Evolutionary conservation across 2,329 filamentous ascomycete species (phyloP), one percentile per base, ranked within the genome.

Genomic region (Aspergillus sp.): DNA sequence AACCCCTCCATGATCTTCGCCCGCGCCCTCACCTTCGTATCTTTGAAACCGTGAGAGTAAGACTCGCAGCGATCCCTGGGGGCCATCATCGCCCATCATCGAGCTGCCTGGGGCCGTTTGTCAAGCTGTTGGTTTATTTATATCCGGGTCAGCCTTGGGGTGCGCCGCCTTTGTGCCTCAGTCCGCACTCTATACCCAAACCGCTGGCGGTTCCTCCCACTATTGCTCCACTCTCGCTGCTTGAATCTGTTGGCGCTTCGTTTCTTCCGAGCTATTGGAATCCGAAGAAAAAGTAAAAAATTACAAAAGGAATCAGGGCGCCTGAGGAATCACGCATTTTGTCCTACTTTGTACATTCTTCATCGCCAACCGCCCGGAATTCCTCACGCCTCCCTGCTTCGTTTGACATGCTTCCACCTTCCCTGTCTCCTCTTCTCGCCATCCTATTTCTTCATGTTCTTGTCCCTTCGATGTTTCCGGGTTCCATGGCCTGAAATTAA

Each of bases 261-360:
- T 35, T 46, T 56, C 37, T 51, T 25, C 50, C 56, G 50, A 55
- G 51, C 52, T 47, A 58, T 53, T 48, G 55, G 53, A 53, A 40
- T 39, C 39, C 40, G 56, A 50, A 50, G 21, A 25, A 56, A 45
- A 56, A 48, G 40, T 12, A 51, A 41, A 41, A 54, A 43, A 47
- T 35, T 47, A 21, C 35, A 43, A 58, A 58, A 47, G 25, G 27
- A 31, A 45, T 27, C 19, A 27, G 51, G 40, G 15, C 54, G 39
- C 31, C 39, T 31, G 51, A 15, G 27, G 39, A 27, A 52, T 25
- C 33, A 27, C 35, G 39, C 35, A 40, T 48, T 44, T 31, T 39
- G 41, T 54, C 62, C 59, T 63, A 59, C 60, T 59, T 62, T 52
- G 57, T 63, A 60, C 64, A 64, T 63, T 62, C 64, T 49, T 25